A percentile compares a stretch with the other conserved stretches of the same genome.
phyloP scores from a whole-genome alignment of 1,139 yeast species.

The Pneumocystis carinii region DNA sequence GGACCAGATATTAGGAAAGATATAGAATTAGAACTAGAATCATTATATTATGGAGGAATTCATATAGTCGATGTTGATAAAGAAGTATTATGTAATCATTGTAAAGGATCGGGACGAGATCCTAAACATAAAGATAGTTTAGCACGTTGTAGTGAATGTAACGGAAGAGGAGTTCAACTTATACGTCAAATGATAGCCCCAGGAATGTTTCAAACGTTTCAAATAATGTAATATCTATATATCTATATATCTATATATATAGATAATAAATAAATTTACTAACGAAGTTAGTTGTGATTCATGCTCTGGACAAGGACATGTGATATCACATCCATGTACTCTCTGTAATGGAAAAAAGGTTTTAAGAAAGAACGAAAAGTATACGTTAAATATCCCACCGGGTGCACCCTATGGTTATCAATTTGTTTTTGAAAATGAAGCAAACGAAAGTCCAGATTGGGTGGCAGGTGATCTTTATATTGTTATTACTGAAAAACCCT shows the following conservation, averaged over 20 bases:
- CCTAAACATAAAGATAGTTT: constrained; percentile 41
- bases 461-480: constrained; percentile 66
- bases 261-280: neutral
- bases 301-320: constrained; percentile 66
- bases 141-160: constrained; percentile 50
- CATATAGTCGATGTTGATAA: constrained; percentile 49
- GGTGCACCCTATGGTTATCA: constrained; percentile 53
- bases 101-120: constrained; percentile 73
- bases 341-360: constrained; percentile 61
- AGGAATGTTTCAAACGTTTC: constrained; percentile 77
- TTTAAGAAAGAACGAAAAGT: constrained; percentile 39
- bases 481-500: constrained; percentile 31
- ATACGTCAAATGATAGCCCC: constrained; percentile 70
- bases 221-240: constrained; percentile 26
- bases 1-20: constrained; percentile 54
- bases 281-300: constrained; percentile 38
- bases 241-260: too few relatives aligned
- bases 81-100: constrained; percentile 58
- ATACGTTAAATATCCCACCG: constrained; percentile 48
- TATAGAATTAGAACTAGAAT: constrained; percentile 42
- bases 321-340: constrained; percentile 48
- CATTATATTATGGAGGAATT: constrained; percentile 55
- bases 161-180: constrained; percentile 58
- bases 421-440: constrained; percentile 55
- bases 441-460: constrained; percentile 70